These are phyloP conservation scores for Salix exigua DNA, from an alignment of 345 rosid species.

Conservation along the genomic window DNA sequence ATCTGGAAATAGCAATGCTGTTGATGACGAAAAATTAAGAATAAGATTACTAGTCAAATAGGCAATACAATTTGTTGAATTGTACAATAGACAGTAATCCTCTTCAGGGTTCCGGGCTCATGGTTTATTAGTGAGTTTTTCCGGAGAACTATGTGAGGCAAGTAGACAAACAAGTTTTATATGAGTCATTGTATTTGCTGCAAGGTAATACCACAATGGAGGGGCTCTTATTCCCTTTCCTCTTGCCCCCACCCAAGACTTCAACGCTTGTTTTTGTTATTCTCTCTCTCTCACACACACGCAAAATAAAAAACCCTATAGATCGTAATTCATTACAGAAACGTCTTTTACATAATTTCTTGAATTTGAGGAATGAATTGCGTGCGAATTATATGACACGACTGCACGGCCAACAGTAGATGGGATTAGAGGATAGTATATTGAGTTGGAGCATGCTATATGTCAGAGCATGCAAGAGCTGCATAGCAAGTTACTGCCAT, in stretches of 20 bases:
- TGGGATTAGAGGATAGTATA: not conserved
- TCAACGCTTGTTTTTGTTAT: not conserved
- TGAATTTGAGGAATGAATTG: not conserved
- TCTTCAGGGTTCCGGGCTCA: constrained; percentile 25
- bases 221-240: not conserved
- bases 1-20: constrained; percentile 1
- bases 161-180: constrained; percentile 18
- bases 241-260: not conserved
- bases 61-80: constrained; percentile 32
- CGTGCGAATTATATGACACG: not conserved
- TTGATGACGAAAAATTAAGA: constrained; percentile 23
- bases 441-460: not conserved
- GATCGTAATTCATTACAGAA: not conserved
- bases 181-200: constrained; percentile 7
- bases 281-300: no score
- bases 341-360: not conserved
- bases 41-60: constrained; percentile 22
- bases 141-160: constrained; percentile 25
- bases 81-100: constrained; percentile 26
- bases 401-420: not conserved
- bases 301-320: no score
- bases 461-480: not conserved
- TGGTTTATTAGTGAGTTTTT: constrained; percentile 29
- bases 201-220: not conserved
- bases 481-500: not conserved